Base-by-base conservation (phyloP, 305 asterid species). In the Fraxinus greggii region DNA sequence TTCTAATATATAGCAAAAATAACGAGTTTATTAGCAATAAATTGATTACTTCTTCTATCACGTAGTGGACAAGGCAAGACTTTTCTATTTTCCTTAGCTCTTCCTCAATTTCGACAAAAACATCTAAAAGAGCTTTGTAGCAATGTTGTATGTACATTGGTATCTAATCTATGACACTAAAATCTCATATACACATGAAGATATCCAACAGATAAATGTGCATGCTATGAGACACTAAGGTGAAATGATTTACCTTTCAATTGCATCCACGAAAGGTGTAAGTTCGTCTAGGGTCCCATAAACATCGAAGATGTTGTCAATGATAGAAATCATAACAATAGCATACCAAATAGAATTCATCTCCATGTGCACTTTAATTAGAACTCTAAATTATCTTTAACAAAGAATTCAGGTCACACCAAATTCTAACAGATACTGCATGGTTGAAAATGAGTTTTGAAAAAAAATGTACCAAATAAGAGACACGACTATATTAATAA, bases 31-130 rank as follows among this genome's bases (percentile, higher is more conserved):
- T n/a, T n/a, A n/a, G n/a, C n/a, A n/a, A n/a, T n/a, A n/a, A n/a
- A n/a, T n/a, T n/a, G n/a, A 48, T 19, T 84, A 90, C 91, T 86
- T 79, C 88, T 78, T 75, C 82, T 83, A 72, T 90, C 5, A 90
- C 85, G 72, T 89, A 86, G n/a, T 82, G 35, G 7, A 85, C 77
- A 0, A 75, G 59, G n/a, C 83, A 54, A 1, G 85, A 31, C 75
- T 72, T 32, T 56, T 83, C 87, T 75, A 19, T 72, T 40, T 80
- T 23, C 26, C 28, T 56, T 77, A 87, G 21, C 12, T 85, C 84
- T 29, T 72, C 79, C 79, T 89, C 91, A 83, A 88, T 89, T 74
- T 90, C 80, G 7, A 5, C 13, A 56, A 48, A 83, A 31, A 79
- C 80, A 21, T 79, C 85, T 7, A 78, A 36, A 5, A 83, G 61